Base-by-base conservation (phyloP, 2,329 filamentous ascomycete species). In the Colletotrichum noveboracense region DNA sequence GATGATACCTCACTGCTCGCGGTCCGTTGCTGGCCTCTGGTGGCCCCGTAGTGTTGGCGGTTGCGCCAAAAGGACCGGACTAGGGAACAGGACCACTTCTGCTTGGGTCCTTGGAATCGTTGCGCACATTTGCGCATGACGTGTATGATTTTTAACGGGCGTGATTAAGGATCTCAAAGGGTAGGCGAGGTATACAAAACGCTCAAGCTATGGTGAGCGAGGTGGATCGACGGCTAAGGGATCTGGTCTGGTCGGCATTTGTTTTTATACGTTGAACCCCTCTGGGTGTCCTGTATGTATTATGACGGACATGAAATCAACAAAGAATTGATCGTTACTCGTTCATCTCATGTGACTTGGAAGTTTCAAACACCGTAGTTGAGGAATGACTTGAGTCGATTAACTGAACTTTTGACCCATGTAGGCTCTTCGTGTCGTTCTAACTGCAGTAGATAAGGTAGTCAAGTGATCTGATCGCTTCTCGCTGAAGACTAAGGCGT, bases 281-380 rank as follows among this genome's bases (percentile, higher is more conserved):
- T 21, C 14, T 14, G 58, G 36, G 36, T 55, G 58, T 65, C 67
- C 66, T 69, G 74, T 74, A 72, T 58, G 75, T 78, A 75, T 78
- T 78, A 77, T 71, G 77, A 78, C 48, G 71, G 75, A 71, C 76
- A 78, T 77, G 77, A 75, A 77, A 77, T 73, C 58, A 69, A 74
- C 65, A 74, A 67, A 62, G 34, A 60, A 26, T 60, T 67, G 66
- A 68, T 75, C 36, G 34, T 61, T 60, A 66, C n/a, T 14, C 9
- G n/a, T 18, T 16, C 34, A 21, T 43, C 24, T 21, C 10, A 16
- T 14, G 34, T 21, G 36, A 48, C 28, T 24, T 26, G 0, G 3
- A 21, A 21, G 43, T 13, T 21, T 21, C 43, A 52, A 21, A 21
- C 10, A 48, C 43, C 6, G n/a, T 52, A 7, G 43, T 52, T 6